Conservation (phyloP, 176 grass and related monocot genomes). For the Ensete ventricosum region DNA sequence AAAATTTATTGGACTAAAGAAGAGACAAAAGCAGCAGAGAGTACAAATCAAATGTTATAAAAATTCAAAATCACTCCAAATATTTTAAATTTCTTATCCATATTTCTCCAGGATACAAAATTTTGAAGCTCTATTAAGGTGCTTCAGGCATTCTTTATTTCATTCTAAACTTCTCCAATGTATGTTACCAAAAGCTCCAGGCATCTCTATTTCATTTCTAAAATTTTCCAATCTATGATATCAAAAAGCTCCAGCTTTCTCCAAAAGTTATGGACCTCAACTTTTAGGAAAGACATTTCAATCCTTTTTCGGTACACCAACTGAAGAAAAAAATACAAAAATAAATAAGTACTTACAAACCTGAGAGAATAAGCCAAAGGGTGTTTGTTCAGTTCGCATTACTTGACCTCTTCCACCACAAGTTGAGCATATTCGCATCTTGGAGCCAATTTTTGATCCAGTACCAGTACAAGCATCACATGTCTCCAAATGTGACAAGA, state of each 20-base stretch:
- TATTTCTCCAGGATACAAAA: neutral
- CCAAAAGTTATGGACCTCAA: too few species aligned
- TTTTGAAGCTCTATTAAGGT: neutral
- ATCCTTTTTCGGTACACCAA: neutral
- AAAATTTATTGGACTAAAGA: neutral
- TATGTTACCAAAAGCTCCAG: too few species aligned
- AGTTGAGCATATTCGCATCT: conserved; percentile 80
- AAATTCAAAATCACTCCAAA: neutral
- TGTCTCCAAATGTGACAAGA: conserved; percentile 95
- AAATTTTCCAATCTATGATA: too few species aligned
- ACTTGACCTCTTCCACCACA: conserved; percentile 96
- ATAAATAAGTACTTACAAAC: conserved; percentile 27
- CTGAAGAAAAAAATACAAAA: neutral
- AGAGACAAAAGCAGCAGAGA: neutral
- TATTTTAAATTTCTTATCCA: neutral
- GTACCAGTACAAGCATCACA: conserved; percentile 76
- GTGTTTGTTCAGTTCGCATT: conserved; percentile 97
- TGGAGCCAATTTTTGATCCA: conserved; percentile 84
- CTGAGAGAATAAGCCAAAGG: conserved; percentile 98
- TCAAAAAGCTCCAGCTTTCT: too few species aligned
- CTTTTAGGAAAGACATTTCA: neutral
- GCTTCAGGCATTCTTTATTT: neutral
- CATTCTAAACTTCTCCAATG: neutral
- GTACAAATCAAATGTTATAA: neutral
- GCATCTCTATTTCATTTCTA: too few species aligned